Evolutionary conservation across 768 basidiomycete species (phyloP), one percentile per base, ranked within the genome.

Genomic region (Glaciozyma antarctica): DNA sequence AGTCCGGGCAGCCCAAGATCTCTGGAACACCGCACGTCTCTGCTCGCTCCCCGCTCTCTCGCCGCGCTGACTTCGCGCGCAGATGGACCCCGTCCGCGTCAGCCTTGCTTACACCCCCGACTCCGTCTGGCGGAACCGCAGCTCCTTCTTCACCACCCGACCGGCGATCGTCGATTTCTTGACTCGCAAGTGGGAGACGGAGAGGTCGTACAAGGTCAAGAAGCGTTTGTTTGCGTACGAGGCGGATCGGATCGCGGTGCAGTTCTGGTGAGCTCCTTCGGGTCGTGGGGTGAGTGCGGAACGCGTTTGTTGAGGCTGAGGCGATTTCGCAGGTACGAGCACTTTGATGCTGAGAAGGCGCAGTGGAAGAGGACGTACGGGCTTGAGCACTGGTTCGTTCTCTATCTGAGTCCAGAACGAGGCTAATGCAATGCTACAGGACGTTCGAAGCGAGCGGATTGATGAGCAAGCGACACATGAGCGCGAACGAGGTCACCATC

Each of bases 391-490:
- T 68, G 67, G 64, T 57, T 24, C 21, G 24, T 19, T 24, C n/a
- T 55, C 24, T 32, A 32, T 5, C 32, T 5, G 32, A 32, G n/a
- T n/a, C 1, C 17, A 6, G 17, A 4, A 3, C 24, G 17, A 22
- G 16, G 13, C 51, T 28, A 19, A 13, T 1, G n/a, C 19, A 24
- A 22, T 22, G 26, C 2, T 28, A 13, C 56, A 62, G 83, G 82
- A 82, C 82, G 3, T 85, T 82, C 67, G 80, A 73, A 1, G 69
- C 75, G 10, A 78, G 80, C 54, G 83, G 83, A 0, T 75, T 79
- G 43, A 85, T 84, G 83, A 72, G 75, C 60, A 81, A 82, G 67
- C 77, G 83, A n/a, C 81, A 82, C 76, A 81, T 82, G 79, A 78
- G 78, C 67, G 79, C 76, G 22, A 81, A 80, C 72, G 78, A 81